These are phyloP conservation scores for Tolypocladium ophioglossoides DNA, from an alignment of 2,329 filamentous ascomycete genomes.

Conservation along the genomic window DNA sequence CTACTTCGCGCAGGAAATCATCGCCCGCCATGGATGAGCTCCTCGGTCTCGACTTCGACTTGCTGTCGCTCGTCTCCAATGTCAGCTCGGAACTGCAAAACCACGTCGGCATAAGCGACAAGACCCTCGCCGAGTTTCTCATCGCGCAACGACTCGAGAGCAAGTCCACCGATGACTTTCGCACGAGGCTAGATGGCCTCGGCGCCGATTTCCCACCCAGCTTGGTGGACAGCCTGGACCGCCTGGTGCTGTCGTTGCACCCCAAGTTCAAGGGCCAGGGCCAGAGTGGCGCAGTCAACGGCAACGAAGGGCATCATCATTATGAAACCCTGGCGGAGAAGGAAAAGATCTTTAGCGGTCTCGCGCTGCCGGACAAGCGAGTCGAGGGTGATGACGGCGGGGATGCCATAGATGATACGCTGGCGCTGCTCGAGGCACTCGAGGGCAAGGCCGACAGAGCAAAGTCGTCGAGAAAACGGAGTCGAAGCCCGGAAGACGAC, in stretches of 20 bases:
- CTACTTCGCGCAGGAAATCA: conserved; percentile 10
- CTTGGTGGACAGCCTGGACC: conserved; percentile 83
- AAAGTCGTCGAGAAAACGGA: conserved; percentile 43
- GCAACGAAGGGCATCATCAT: conserved; percentile 28
- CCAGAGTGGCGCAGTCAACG: conserved; percentile 21
- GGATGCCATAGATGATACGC: conserved; percentile 81
- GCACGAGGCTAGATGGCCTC: conserved; percentile 60
- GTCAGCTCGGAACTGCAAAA: conserved; percentile 93
- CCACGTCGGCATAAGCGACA: conserved; percentile 83
- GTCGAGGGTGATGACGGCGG: conserved; percentile 23
- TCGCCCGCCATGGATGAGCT: conserved; percentile 69
- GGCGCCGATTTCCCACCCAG: conserved; percentile 77
- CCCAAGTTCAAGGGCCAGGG: conserved; percentile 67
- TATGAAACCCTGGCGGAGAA: conserved; percentile 54
- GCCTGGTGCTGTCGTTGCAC: conserved; percentile 80
- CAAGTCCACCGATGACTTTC: conserved; percentile 61
- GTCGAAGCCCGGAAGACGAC: conserved; percentile 45
- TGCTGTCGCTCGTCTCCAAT: conserved; percentile 87
- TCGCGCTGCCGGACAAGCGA: conserved; percentile 75
- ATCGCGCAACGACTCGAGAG: conserved; percentile 81
- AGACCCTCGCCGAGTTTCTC: conserved; percentile 91
- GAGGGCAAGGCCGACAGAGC: conserved; percentile 54
- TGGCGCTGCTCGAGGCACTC: conserved; percentile 80
- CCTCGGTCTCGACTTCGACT: conserved; percentile 76
- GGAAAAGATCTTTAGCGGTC: conserved; percentile 78